These are phyloP conservation scores for Priceomyces melissophilus DNA, from an alignment of 805 yeast genomes.

Conservation along the genomic window DNA sequence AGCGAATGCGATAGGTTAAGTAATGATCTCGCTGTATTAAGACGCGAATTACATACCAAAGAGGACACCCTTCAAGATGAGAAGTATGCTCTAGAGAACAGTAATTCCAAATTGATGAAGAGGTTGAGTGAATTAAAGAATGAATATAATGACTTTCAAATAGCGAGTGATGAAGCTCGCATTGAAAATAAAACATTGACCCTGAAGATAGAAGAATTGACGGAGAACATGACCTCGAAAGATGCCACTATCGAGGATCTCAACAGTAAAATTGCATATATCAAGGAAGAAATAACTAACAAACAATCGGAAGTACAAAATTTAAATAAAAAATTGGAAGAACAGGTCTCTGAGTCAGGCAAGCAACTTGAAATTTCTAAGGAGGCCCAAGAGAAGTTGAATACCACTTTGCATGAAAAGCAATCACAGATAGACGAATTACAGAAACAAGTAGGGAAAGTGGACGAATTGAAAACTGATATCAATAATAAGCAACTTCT, in stretches of 20 bases:
- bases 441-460: constrained; percentile 21
- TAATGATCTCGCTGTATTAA: constrained; percentile 31
- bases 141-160: constrained; percentile 40
- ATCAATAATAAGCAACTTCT: constrained; percentile 58
- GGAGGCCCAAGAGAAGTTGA: constrained; percentile 5
- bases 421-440: constrained; percentile 12
- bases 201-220: constrained; percentile 42
- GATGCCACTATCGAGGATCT: constrained; percentile 12
- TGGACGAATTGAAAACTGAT: constrained; percentile 57
- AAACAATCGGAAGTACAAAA: constrained; percentile 6
- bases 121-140: constrained; percentile 37
- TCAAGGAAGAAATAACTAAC: constrained; percentile 4
- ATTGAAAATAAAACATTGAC: constrained; percentile 40
- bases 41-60: constrained; percentile 34
- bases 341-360: constrained; percentile 6
- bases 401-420: constrained; percentile 7
- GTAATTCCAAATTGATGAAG: constrained; percentile 34
- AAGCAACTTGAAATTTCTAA: constrained; percentile 6
- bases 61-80: constrained; percentile 36
- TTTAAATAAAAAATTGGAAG: constrained; percentile 1
- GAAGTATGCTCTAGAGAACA: constrained; percentile 38
- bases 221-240: constrained; percentile 30
- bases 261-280: constrained; percentile 9
- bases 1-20: constrained; percentile 53
- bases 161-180: constrained; percentile 34